Conservation (phyloP, 441 rosid genomes). For the Erodium texanum region DNA sequence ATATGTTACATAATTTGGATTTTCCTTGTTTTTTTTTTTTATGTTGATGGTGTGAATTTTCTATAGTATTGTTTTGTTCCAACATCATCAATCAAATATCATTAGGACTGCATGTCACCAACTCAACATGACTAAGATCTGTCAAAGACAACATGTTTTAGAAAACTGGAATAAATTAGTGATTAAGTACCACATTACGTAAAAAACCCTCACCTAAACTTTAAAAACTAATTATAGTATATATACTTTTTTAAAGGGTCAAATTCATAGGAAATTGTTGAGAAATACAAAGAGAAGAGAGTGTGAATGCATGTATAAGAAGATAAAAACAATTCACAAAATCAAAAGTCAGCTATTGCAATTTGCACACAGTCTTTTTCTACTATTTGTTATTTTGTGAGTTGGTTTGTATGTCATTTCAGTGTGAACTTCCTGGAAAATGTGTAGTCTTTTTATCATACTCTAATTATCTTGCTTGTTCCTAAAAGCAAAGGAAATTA, state of each 20-base stretch:
- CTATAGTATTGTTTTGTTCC: background rate
- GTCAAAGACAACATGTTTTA: background rate
- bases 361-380: background rate
- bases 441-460: background rate
- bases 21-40: background rate
- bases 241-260: background rate
- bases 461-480: background rate
- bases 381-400: background rate
- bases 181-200: background rate
- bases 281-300: slow-evolving; percentile 2
- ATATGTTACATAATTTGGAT: too few relatives aligned
- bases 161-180: background rate
- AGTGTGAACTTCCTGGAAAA: background rate
- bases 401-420: background rate
- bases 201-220: background rate
- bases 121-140: background rate
- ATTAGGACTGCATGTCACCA: background rate
- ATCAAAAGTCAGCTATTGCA: background rate
- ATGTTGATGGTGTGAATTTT: background rate
- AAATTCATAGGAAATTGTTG: background rate
- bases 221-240: background rate
- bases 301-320: background rate
- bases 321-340: background rate
- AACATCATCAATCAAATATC: background rate
- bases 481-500: background rate